These are phyloP conservation scores for Apiospora rasikravindrae DNA, from an alignment of 2,329 filamentous ascomycete species.

Conservation along the genomic window DNA sequence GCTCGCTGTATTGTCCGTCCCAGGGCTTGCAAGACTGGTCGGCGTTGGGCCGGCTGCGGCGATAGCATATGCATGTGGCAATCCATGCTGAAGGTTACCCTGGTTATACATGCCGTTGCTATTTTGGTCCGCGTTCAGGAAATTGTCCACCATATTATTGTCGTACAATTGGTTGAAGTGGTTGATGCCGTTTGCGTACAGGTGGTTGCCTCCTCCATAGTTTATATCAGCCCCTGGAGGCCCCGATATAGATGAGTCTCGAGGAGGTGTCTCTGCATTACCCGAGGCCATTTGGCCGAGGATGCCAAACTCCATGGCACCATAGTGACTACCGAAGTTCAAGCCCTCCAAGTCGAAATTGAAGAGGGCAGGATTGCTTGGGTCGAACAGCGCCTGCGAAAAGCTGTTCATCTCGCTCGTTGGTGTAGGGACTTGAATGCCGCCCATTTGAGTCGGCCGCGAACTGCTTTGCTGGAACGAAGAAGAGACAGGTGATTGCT, in stretches of 20 bases:
- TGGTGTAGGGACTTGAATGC: slow-evolving; percentile 55
- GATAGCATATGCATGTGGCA: slow-evolving; percentile 70
- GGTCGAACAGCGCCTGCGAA: slow-evolving; percentile 75
- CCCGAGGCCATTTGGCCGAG: slow-evolving; percentile 95
- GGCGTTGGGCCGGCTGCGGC: slow-evolving; percentile 58
- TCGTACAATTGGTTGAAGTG: slow-evolving; percentile 58
- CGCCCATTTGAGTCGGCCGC: slow-evolving; percentile 47
- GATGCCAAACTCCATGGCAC: slow-evolving; percentile 94
- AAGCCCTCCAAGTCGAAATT: slow-evolving; percentile 95
- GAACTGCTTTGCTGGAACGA: slow-evolving; percentile 67
- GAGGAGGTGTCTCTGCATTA: slow-evolving; percentile 77
- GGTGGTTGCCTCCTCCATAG: slow-evolving; percentile 47
- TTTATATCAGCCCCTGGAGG: slow-evolving; percentile 43
- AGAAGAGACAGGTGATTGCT: slow-evolving; percentile 77
- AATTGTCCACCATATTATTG: slow-evolving; percentile 57
- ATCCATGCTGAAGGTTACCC: slow-evolving; percentile 64
- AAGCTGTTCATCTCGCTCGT: slow-evolving; percentile 56
- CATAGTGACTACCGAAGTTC: slow-evolving; percentile 96
- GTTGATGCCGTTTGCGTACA: slow-evolving; percentile 57
- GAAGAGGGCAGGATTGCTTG: slow-evolving; percentile 89
- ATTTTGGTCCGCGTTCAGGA: slow-evolving; percentile 55
- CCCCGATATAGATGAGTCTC: slow-evolving; percentile 60
- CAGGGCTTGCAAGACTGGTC: slow-evolving; percentile 67
- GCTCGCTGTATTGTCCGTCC: slow-evolving; percentile 67
- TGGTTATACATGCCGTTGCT: slow-evolving; percentile 56